Base-by-base conservation (phyloP, 176 grass and related monocot genomes). In the Pharus latifolius region DNA sequence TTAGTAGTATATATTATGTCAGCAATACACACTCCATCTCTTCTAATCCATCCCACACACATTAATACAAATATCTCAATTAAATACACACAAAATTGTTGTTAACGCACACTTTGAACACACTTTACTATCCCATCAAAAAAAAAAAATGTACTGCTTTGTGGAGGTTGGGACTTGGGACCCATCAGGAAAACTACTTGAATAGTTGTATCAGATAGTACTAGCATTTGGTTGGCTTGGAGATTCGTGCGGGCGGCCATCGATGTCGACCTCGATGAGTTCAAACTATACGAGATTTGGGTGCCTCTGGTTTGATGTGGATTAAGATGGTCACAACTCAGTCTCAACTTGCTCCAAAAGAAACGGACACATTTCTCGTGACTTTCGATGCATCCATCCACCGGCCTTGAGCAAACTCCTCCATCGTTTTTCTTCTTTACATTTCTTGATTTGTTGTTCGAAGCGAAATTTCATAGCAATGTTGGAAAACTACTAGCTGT, bases 181-280 rank as follows among this genome's bases (percentile, higher is more conserved):
- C n/a, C n/a, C n/a, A n/a, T n/a, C n/a, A n/a, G n/a, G n/a, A n/a
- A n/a, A n/a, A n/a, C n/a, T n/a, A n/a, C n/a, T n/a, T n/a, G n/a
- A n/a, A n/a, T n/a, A n/a, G n/a, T n/a, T n/a, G n/a, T n/a, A n/a
- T n/a, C n/a, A n/a, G n/a, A n/a, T n/a, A n/a, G n/a, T n/a, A n/a
- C n/a, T n/a, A n/a, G n/a, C n/a, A 28, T 16, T 15, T 41, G 32
- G 30, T 37, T 13, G 53, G 76, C 41, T 11, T 29, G 65, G 76
- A 62, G 66, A 70, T 70, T 79, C 45, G 77, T 53, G 56, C 46
- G 26, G 38, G 56, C 23, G 67, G 67, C 37, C 68, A 64, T 33
- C 48, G 58, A 72, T 65, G 67, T 17, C 15, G 63, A 10, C 41
- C 68, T 80, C 59, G 38, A 22, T 28, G 54, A 12, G 31, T 38